Conservation (phyloP, 768 basidiomycete genomes). For the Mycena vulgaris region DNA sequence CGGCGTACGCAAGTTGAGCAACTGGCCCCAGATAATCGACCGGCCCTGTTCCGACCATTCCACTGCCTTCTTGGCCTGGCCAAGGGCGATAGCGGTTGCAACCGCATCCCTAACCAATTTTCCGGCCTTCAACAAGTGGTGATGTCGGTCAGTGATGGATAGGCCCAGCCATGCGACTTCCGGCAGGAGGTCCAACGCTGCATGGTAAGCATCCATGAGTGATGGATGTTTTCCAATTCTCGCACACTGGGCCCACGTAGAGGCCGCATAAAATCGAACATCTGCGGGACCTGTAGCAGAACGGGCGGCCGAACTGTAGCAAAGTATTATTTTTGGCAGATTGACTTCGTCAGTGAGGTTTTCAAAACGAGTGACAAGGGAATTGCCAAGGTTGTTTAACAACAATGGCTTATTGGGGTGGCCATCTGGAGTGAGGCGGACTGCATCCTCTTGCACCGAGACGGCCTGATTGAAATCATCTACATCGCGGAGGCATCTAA, state of each 20-base stretch:
- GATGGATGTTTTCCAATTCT: neutral
- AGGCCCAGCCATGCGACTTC: conserved; percentile 35
- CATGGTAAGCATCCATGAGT: conserved; percentile 26
- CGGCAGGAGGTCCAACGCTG: conserved; percentile 37
- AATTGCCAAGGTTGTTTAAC: too few species aligned
- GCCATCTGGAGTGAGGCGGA: too few species aligned
- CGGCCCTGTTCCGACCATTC: conserved; percentile 47
- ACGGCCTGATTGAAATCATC: too few species aligned
- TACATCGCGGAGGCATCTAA: too few species aligned
- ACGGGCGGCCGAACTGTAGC: conserved; percentile 34
- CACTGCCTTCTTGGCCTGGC: conserved; percentile 24
- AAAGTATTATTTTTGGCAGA: too few species aligned
- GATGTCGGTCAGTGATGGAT: conserved; percentile 32
- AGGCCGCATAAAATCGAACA: too few species aligned
- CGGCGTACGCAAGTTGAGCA: conserved; percentile 38
- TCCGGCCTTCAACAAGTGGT: conserved; percentile 11
- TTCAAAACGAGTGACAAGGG: too few species aligned
- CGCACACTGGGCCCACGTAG: too few species aligned
- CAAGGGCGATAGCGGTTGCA: conserved; percentile 9
- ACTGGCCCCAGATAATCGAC: conserved; percentile 42
- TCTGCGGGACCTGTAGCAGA: conserved; percentile 25
- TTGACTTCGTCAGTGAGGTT: too few species aligned
- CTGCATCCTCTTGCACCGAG: too few species aligned
- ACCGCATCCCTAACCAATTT: conserved; percentile 10
- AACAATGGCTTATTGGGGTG: too few species aligned